Evolutionary conservation across 208 protist species (phyloP).

Genomic region (Kentomonas sorsogonicus): DNA sequence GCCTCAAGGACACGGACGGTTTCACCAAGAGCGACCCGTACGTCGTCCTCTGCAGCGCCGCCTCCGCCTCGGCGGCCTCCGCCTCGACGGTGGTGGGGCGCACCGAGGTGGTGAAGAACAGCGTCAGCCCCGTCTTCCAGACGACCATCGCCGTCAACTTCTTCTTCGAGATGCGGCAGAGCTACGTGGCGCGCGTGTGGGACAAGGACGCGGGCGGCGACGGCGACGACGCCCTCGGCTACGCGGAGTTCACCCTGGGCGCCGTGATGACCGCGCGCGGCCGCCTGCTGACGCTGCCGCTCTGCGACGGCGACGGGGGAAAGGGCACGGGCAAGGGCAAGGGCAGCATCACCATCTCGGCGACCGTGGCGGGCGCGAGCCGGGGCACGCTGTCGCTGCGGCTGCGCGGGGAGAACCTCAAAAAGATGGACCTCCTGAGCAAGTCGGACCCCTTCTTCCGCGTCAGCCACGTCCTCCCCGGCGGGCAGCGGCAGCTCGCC

Average conservation of each 20-base stretch:
- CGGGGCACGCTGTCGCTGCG: slow-evolving; percentile 17
- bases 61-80: not conserved
- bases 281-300: slow-evolving; percentile 16
- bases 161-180: slow-evolving; percentile 36
- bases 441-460: slow-evolving; percentile 32
- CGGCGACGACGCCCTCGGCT: slow-evolving; percentile 28
- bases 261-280: slow-evolving; percentile 16
- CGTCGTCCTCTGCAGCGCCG: slow-evolving; percentile 12
- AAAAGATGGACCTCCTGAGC: slow-evolving; percentile 41
- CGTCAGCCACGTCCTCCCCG: slow-evolving; percentile 16
- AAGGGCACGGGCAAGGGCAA: too few relatives aligned
- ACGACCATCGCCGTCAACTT: slow-evolving; percentile 17
- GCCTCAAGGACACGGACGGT: slow-evolving; percentile 17
- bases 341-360: slow-evolving; percentile 28
- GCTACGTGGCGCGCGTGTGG: slow-evolving; percentile 14
- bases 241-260: slow-evolving; percentile 19
- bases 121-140: slow-evolving; percentile 33
- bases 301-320: too few relatives aligned
- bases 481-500: slow-evolving; percentile 12
- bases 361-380: slow-evolving; percentile 10
- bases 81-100: slow-evolving; percentile 7
- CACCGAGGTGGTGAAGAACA: slow-evolving; percentile 29
- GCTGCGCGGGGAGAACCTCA: slow-evolving; percentile 24
- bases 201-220: slow-evolving; percentile 19
- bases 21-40: slow-evolving; percentile 32